Conservation (phyloP, 768 basidiomycete genomes). For the Sutorius australiensis region DNA sequence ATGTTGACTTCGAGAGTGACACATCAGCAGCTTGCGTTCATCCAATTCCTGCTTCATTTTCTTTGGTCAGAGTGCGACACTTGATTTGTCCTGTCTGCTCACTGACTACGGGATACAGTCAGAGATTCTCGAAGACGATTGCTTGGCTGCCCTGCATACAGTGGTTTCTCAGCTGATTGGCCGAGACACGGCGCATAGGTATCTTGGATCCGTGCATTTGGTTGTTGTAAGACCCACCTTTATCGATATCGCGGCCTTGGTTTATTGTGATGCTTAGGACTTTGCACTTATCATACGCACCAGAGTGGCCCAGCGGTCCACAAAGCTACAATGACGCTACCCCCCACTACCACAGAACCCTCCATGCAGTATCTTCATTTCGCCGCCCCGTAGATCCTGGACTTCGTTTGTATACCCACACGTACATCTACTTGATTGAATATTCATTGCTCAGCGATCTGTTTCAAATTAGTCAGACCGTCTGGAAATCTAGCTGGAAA, state of each 20-base stretch:
- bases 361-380: neutral
- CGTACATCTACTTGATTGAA: slow-evolving; percentile 5
- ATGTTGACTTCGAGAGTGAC: slow-evolving; percentile 6
- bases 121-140: slow-evolving; percentile 18
- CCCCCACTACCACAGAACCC: neutral
- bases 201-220: slow-evolving; percentile 18
- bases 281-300: slow-evolving; percentile 19
- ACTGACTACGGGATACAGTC: slow-evolving; percentile 11
- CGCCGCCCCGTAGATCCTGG: slow-evolving; percentile 1
- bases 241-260: neutral
- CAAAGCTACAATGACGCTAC: neutral
- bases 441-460: neutral
- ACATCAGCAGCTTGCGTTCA: neutral
- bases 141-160: slow-evolving; percentile 14
- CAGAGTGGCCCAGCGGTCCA: neutral
- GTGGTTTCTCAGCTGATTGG: slow-evolving; percentile 22
- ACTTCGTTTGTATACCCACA: slow-evolving; percentile 4
- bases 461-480: slow-evolving; percentile 11
- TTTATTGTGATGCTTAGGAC: slow-evolving; percentile 17
- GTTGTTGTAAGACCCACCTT: slow-evolving; percentile 15
- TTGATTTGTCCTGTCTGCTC: neutral
- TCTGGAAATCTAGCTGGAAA: neutral
- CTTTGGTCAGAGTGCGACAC: slow-evolving; percentile 12
- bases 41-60: slow-evolving; percentile 4
- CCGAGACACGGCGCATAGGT: slow-evolving; percentile 5